phyloP scores from a whole-genome alignment of 257 asterid genomes.

The Cordia subcordata region DNA sequence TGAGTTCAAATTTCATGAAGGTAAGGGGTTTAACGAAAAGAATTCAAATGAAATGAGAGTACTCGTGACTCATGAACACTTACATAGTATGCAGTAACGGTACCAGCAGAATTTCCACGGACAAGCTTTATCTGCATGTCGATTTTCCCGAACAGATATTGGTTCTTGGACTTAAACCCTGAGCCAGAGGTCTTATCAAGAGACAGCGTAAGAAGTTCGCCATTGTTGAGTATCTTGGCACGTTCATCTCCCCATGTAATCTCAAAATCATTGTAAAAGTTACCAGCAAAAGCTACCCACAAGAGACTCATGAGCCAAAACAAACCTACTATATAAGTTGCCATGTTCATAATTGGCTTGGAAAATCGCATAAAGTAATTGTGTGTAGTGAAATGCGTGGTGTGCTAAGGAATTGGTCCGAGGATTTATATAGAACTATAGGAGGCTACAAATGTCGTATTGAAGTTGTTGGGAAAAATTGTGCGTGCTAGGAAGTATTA shows the following conservation, averaged over 20 bases:
- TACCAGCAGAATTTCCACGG: conserved; percentile 19
- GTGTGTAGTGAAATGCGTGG: no score
- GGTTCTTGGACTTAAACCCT: conserved; percentile 14
- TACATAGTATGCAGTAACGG: conserved; percentile 19
- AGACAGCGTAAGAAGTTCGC: conserved; percentile 11
- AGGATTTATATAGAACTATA: no score
- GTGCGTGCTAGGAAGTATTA: neutral
- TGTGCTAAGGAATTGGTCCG: neutral
- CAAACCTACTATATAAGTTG: neutral
- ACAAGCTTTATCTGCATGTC: conserved; percentile 16
- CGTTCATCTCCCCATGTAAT: conserved; percentile 14
- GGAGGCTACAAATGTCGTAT: neutral
- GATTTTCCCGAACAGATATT: conserved; percentile 14
- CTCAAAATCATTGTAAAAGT: conserved; percentile 7
- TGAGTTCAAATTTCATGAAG: no score
- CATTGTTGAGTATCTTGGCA: conserved; percentile 13
- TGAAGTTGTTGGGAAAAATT: neutral
- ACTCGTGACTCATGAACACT: neutral
- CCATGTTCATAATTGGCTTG: neutral
- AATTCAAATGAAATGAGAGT: no score
- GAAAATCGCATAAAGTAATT: no score
- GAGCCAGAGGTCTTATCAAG: conserved; percentile 20
- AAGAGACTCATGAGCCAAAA: neutral
- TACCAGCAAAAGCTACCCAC: neutral
- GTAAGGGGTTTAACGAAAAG: no score